Conservation (phyloP, 495 filamentous ascomycete genomes). For the Cercophora newfieldiana region DNA sequence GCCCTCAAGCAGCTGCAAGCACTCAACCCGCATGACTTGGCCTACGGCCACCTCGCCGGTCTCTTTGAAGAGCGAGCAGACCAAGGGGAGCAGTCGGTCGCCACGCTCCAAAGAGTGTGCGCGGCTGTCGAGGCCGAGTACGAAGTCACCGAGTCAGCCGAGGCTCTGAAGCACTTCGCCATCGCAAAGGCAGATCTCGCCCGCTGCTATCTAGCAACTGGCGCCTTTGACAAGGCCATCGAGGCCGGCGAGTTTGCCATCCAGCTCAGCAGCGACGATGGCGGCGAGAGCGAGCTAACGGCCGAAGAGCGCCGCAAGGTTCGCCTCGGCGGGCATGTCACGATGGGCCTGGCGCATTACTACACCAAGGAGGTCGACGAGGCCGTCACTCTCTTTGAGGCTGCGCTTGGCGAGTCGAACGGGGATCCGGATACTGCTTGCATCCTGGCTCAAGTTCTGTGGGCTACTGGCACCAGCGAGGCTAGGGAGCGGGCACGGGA, state of each 20-base stretch:
- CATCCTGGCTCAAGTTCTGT: conserved; percentile 84
- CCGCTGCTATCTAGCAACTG: conserved; percentile 68
- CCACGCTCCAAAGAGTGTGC: conserved; percentile 65
- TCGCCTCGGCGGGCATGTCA: conserved; percentile 81
- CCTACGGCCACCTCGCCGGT: conserved; percentile 73
- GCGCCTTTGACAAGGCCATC: conserved; percentile 62
- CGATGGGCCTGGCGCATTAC: conserved; percentile 79
- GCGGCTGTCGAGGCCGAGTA: conserved; percentile 72
- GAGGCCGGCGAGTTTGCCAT: conserved; percentile 73
- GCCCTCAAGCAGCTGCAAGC: conserved; percentile 76
- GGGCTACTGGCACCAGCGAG: conserved; percentile 80
- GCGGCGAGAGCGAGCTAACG: conserved; percentile 52
- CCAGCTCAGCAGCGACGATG: conserved; percentile 68
- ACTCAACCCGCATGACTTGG: conserved; percentile 65
- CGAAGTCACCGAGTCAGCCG: conserved; percentile 73
- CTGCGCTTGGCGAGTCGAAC: conserved; percentile 75
- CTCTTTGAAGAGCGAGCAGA: conserved; percentile 78
- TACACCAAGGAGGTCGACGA: conserved; percentile 60
- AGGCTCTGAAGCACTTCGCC: conserved; percentile 71
- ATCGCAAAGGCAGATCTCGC: conserved; percentile 87
- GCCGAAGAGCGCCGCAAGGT: conserved; percentile 58
- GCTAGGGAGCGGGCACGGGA: conserved; percentile 74
- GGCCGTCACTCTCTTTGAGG: conserved; percentile 76
- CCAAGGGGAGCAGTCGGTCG: conserved; percentile 63
- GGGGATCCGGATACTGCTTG: conserved; percentile 83